phyloP scores from a whole-genome alignment of 1,139 yeast genomes.

The Nakaseomyces uthaithaninus region DNA sequence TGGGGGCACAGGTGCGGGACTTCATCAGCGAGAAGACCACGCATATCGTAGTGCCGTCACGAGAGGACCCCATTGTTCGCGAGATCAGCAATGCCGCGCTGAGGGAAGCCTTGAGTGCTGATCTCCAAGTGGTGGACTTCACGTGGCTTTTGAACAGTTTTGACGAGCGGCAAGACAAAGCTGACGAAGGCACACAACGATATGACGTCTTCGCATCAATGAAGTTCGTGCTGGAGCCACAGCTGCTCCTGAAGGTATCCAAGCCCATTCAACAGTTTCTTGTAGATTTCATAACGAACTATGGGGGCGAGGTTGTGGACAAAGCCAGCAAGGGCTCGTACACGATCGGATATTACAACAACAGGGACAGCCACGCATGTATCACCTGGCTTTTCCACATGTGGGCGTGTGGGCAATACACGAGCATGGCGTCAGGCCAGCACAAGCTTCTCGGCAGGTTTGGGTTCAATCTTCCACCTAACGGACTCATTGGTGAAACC shows the following conservation, averaged over 20 bases:
- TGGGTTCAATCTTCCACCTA: neutral
- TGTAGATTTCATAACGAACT: neutral
- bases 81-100: neutral
- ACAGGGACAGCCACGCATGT: neutral
- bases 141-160: neutral
- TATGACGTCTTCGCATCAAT: neutral
- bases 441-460: neutral
- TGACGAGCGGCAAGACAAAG: neutral
- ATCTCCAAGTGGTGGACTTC: neutral
- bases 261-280: neutral
- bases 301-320: neutral
- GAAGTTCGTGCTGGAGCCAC: neutral
- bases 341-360: neutral
- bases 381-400: neutral
- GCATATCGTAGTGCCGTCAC: neutral
- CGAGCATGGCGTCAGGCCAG: neutral
- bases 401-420: neutral
- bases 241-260: too few species aligned
- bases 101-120: neutral
- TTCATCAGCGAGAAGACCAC: constrained; percentile 6
- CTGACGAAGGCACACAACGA: neutral
- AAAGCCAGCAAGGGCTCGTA: neutral
- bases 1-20: neutral
- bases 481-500: neutral
- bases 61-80: neutral